phyloP scores from a whole-genome alignment of 371 early-diverging fungal species.

The Rhizopus delemar region DNA sequence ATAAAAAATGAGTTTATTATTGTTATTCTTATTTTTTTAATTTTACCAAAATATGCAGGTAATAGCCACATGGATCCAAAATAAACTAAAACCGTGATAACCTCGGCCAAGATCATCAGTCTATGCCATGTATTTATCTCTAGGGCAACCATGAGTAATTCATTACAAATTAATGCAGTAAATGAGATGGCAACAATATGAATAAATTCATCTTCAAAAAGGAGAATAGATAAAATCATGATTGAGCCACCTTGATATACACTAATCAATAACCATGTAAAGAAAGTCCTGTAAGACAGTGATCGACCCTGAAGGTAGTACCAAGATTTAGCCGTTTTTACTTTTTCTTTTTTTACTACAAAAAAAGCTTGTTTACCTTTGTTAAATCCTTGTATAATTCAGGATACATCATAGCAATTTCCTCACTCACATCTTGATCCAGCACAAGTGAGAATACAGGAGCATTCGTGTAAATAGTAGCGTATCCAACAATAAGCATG shows the following conservation, averaged over 20 bases:
- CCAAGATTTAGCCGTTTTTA: too few relatives aligned
- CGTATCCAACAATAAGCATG: conserved; percentile 75
- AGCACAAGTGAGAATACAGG: conserved; percentile 97
- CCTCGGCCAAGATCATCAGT: conserved; percentile 82
- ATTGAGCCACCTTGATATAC: conserved; percentile 98
- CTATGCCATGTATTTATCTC: conserved; percentile 87
- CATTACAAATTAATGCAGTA: conserved; percentile 96
- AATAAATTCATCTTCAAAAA: conserved; percentile 96
- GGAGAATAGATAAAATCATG: conserved; percentile 92
- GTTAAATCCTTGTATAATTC: conserved; percentile 97
- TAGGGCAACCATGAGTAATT: conserved; percentile 97
- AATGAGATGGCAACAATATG: conserved; percentile 97
- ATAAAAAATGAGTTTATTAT: neutral
- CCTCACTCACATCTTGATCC: conserved; percentile 90
- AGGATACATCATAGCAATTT: conserved; percentile 93
- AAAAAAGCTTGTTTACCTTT: conserved; percentile 51
- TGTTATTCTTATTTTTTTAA: neutral
- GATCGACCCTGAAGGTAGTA: conserved; percentile 69
- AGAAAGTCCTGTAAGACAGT: conserved; percentile 91
- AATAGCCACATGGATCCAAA: conserved; percentile 86
- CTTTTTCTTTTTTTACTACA: too few relatives aligned
- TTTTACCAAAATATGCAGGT: conserved; percentile 87
- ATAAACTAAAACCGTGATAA: conserved; percentile 82
- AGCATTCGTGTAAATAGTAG: conserved; percentile 96
- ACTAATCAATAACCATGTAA: conserved; percentile 92